A percentile compares a stretch with the other conserved stretches of the same genome.
Evolutionary conservation across 345 rosid species (phyloP).

Genomic region (Linum lewisii): DNA sequence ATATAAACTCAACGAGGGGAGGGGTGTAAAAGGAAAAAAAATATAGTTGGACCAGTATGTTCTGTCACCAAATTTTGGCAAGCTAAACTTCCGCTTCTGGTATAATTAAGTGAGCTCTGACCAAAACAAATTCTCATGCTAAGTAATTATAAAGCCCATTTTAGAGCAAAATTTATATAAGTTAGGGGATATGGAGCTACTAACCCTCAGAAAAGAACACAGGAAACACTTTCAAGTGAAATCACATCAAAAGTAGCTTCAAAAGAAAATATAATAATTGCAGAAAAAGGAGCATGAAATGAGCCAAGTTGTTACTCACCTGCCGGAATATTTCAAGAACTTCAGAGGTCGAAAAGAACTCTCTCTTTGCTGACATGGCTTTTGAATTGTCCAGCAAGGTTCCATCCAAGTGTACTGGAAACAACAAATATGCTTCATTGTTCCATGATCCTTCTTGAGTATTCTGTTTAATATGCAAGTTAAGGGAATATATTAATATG

Average conservation of each 20-base stretch:
- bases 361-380: slow-evolving; percentile 79
- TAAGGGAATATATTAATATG: neutral
- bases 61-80: neutral
- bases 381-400: slow-evolving; percentile 75
- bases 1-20: too few species aligned
- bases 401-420: slow-evolving; percentile 97
- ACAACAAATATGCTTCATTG: slow-evolving; percentile 91
- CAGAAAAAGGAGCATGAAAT: neutral
- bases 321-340: slow-evolving; percentile 89
- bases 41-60: neutral
- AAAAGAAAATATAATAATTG: too few species aligned
- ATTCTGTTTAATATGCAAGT: slow-evolving; percentile 30
- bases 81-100: neutral
- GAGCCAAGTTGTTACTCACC: slow-evolving; percentile 29
- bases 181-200: neutral
- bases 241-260: neutral
- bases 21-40: too few species aligned
- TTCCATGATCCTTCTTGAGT: slow-evolving; percentile 69
- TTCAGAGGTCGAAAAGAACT: slow-evolving; percentile 67
- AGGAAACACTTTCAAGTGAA: neutral
- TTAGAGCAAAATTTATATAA: too few species aligned
- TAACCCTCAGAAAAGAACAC: neutral
- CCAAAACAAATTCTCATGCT: too few species aligned
- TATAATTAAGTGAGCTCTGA: too few species aligned
- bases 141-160: too few species aligned